Percentiles rank a stretch among this genome's conserved stretches.
These are phyloP conservation scores for Epichloe glyceriae DNA, from an alignment of 2,329 filamentous ascomycete species.

Conservation along the genomic window DNA sequence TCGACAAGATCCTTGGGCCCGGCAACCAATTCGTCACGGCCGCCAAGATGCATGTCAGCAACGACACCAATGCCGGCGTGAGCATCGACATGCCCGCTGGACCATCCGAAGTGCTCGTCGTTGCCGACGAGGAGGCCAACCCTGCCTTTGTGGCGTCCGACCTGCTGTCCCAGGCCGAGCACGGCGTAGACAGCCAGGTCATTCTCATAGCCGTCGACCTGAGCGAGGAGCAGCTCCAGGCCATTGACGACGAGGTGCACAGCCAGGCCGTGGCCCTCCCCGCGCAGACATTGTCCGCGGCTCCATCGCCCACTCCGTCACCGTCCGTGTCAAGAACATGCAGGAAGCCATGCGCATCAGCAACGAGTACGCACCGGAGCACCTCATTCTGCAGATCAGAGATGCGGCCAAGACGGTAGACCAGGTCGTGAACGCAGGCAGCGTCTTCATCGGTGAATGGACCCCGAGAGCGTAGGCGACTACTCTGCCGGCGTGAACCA, in stretches of 20 bases:
- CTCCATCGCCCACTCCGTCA: slow-evolving; percentile 83
- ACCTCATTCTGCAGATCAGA: slow-evolving; percentile 81
- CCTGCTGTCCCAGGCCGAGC: slow-evolving; percentile 87
- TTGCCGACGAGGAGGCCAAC: slow-evolving; percentile 78
- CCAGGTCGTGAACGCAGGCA: slow-evolving; percentile 82
- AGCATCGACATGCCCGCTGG: slow-evolving; percentile 98
- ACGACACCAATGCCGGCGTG: slow-evolving; percentile 90
- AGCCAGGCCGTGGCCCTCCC: slow-evolving; percentile 70
- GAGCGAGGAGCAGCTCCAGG: slow-evolving; percentile 54
- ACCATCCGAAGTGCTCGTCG: slow-evolving; percentile 90
- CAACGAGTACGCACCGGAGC: slow-evolving; percentile 93
- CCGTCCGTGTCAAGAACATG: slow-evolving; percentile 59
- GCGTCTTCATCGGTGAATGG: slow-evolving; percentile 92
- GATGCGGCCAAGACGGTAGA: slow-evolving; percentile 64
- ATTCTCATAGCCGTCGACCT: slow-evolving; percentile 79
- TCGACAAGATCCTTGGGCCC: slow-evolving; percentile 96
- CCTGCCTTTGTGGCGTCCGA: slow-evolving; percentile 94
- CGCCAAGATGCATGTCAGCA: slow-evolving; percentile 95
- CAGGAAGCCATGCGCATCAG: slow-evolving; percentile 68
- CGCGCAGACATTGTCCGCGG: slow-evolving; percentile 87
- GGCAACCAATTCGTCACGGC: slow-evolving; percentile 98
- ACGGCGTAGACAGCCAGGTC: slow-evolving; percentile 92
- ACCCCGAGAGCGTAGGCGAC: slow-evolving; percentile 93
- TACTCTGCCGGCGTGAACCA: slow-evolving; percentile 98
- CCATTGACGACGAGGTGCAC: slow-evolving; percentile 87